Evolutionary conservation across 768 basidiomycete species (phyloP), one percentile per base, ranked within the genome.

Genomic region (Mycena amicta): DNA sequence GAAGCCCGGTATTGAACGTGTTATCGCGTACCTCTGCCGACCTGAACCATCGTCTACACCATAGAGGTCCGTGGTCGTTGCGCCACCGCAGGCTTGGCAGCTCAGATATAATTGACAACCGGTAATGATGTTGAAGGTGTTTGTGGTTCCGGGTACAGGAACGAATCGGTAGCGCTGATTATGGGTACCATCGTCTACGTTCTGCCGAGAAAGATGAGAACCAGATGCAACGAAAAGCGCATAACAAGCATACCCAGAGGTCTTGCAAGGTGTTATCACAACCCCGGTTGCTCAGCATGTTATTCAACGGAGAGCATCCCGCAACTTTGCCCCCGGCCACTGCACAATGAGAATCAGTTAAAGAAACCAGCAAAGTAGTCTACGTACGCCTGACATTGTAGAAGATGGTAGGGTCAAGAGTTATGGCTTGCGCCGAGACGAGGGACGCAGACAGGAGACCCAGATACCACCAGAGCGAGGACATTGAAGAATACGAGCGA

Each of bases 91-190:
- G 28, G 25, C 22, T 22, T 61, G 60, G 26, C 39, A 50, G n/a
- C 56, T 57, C 3, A 61, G 53, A 31, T 61, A 61, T 6, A 43
- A 30, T n/a, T 57, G 56, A 30, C 60, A 61, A 57, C 60, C 60
- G 12, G 60, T 26, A 4, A 61, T 57, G 1, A 61, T 57, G 53
- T 61, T 61, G 50, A 61, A 61, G 5, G 60, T 61, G 23, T 61
- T 61, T 37, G 29, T 61, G 12, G 37, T 37, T 15, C 56, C 55
- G 13, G 60, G 60, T 16, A 61, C 60, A 23, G 55, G 55, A 4
- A 61, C 60, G 52, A 61, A 61, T 43, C 60, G 56, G 39, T 61
- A 61, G 39, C 60, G 56, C 50, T 61, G 60, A 22, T 61, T 61
- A 23, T 61, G 60, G 2, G 47, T 26, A 5, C 41, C 56, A 31